Evolutionary conservation across 1,284 basidiomycete genomes (phyloP).

Genomic region (Leccinum glutinopallens): DNA sequence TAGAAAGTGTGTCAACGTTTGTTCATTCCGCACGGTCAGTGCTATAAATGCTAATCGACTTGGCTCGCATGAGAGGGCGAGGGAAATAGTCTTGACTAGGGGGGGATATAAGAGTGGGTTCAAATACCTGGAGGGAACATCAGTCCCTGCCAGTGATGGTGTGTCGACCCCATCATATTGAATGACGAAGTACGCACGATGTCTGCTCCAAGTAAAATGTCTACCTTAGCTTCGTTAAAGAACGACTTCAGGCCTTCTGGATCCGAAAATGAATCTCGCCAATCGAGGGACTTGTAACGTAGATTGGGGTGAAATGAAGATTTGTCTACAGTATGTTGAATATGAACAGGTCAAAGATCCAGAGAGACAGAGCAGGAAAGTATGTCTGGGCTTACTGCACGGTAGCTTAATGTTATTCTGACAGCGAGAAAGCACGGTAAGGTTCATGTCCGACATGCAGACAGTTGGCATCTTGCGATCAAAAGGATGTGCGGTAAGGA

Average conservation of each 20-base stretch:
- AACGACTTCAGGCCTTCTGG: conserved; percentile 25
- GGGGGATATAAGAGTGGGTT: conserved; percentile 60
- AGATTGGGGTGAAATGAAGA: conserved; percentile 52
- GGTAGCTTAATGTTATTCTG: conserved; percentile 55
- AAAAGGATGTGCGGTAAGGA: conserved; percentile 22
- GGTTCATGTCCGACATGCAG: conserved; percentile 68
- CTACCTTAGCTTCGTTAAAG: conserved; percentile 46
- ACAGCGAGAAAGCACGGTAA: conserved; percentile 65
- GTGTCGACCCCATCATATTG: background rate
- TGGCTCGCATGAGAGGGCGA: conserved; percentile 42
- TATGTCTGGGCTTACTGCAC: conserved; percentile 55
- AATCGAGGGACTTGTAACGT: conserved; percentile 54
- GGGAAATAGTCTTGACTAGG: conserved; percentile 51
- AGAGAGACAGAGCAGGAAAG: background rate
- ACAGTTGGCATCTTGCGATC: conserved; percentile 32
- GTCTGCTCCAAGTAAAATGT: conserved; percentile 71
- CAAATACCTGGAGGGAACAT: conserved; percentile 58
- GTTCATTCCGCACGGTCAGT: conserved; percentile 53
- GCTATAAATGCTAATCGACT: conserved; percentile 53
- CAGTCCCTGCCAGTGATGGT: background rate
- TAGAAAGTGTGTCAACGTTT: conserved; percentile 45
- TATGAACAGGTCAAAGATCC: background rate
- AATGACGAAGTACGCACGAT: conserved; percentile 45
- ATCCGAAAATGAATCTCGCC: conserved; percentile 56
- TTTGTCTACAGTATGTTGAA: conserved; percentile 42